These are phyloP conservation scores for Chaetomium olivaceum DNA, from an alignment of 2,329 filamentous ascomycete species.

Conservation along the genomic window DNA sequence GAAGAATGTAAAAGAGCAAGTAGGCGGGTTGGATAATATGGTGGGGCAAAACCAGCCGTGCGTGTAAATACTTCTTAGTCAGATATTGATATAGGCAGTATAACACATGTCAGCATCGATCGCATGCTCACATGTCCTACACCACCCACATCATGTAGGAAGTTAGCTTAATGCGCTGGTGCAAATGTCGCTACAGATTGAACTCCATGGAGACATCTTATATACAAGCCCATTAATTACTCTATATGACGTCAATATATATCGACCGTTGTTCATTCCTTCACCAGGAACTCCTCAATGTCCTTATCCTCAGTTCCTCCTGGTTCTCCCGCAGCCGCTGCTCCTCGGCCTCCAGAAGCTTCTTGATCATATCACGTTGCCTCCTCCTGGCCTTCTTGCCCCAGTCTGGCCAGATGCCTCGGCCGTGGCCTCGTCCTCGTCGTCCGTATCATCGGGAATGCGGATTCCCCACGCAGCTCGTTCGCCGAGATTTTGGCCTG, in stretches of 20 bases:
- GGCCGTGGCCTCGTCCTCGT: conserved; percentile 50
- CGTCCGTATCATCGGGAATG: conserved; percentile 55
- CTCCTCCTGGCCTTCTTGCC: conserved; percentile 69
- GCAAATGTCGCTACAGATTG: not conserved
- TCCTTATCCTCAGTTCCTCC: conserved; percentile 72
- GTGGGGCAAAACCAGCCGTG: not conserved
- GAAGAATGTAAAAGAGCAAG: not conserved
- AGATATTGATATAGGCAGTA: not conserved
- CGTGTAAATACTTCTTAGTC: not conserved
- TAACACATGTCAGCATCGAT: not conserved
- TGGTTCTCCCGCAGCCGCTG: conserved; percentile 54
- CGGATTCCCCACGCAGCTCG: conserved; percentile 59
- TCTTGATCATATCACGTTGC: conserved; percentile 67
- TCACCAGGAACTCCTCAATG: conserved; percentile 68
- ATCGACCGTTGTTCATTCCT: conserved; percentile 3
- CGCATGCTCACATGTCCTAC: not conserved
- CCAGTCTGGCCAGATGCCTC: conserved; percentile 58
- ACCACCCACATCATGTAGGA: not conserved
- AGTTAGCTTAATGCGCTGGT: not conserved
- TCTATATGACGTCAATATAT: not conserved
- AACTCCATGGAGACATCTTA: not conserved
- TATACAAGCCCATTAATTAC: not conserved
- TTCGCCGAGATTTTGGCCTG: conserved; percentile 61
- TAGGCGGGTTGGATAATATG: not conserved
- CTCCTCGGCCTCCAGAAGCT: conserved; percentile 64